Base-by-base conservation (phyloP, 495 filamentous ascomycete species). In the Poronia punctata region DNA sequence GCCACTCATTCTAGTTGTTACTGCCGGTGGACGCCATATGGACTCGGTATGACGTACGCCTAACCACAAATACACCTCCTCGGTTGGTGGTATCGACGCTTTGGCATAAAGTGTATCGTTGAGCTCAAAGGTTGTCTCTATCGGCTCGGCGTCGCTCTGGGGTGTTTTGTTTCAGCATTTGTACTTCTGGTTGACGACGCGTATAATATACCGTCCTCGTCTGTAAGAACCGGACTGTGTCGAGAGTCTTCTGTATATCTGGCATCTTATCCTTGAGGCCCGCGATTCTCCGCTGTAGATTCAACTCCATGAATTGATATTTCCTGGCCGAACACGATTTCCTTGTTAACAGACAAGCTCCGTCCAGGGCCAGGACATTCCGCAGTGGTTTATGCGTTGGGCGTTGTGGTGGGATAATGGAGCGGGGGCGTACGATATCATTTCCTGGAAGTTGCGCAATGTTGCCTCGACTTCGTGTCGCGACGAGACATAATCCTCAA, bases 281-380 rank as follows among this genome's bases (percentile, higher is more conserved):
- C 8, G 71, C 72, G n/a, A 82, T 80, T 32, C 92, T 79, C 34
- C 84, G 72, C 53, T 90, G 80, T 18, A 86, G 85, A 66, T 95
- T 97, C 52, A 82, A 72, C 70, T 97, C 88, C 92, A 98, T 98
- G 67, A 96, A 98, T 62, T 97, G 93, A 68, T 98, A 98, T 72
- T 98, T 97, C 39, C 84, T 89, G 29, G 21, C n/a, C n/a, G n/a
- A n/a, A n/a, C n/a, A n/a, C n/a, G n/a, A n/a, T n/a, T n/a, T n/a
- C n/a, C n/a, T n/a, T n/a, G n/a, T n/a, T n/a, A n/a, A n/a, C n/a
- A n/a, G n/a, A n/a, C n/a, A n/a, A n/a, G n/a, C n/a, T n/a, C n/a
- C n/a, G n/a, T n/a, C n/a, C n/a, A n/a, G n/a, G n/a, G n/a, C n/a
- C n/a, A n/a, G n/a, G n/a, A n/a, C n/a, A n/a, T n/a, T n/a, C n/a